Evolutionary conservation across 129 eudicot species (phyloP).

Genomic region (Flaveria sonorensis): DNA sequence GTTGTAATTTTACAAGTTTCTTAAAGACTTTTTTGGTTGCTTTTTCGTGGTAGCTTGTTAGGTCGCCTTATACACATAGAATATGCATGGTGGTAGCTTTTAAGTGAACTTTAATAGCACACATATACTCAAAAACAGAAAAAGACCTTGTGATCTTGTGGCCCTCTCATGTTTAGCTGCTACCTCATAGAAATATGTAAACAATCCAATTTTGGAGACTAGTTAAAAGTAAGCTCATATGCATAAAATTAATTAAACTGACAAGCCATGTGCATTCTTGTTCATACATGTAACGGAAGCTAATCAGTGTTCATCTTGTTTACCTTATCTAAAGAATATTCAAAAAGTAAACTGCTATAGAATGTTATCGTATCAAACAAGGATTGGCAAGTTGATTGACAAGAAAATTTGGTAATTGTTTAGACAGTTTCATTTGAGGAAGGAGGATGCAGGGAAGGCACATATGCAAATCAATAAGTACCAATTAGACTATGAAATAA

Average conservation of each 20-base stretch:
- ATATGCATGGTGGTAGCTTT: background rate
- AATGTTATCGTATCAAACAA: background rate
- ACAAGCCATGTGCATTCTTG: background rate
- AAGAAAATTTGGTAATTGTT: constrained; percentile 1
- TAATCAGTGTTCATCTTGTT: background rate
- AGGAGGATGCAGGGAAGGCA: background rate
- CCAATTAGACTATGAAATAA: background rate
- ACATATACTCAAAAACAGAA: background rate
- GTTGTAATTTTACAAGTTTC: background rate
- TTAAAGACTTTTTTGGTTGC: background rate
- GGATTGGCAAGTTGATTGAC: background rate
- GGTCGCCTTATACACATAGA: background rate
- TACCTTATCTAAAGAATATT: background rate
- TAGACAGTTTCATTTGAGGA: constrained; percentile 1
- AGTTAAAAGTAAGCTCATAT: background rate
- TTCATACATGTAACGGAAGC: background rate
- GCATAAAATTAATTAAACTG: background rate
- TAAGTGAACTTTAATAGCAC: background rate
- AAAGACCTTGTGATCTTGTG: background rate
- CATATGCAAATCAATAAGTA: background rate
- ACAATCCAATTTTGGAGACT: background rate
- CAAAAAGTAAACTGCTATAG: background rate
- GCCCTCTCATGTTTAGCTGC: constrained; percentile 2
- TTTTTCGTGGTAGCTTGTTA: background rate
- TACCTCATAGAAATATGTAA: background rate